phyloP scores from a whole-genome alignment of 768 basidiomycete genomes.

The Royoungia palumana region DNA sequence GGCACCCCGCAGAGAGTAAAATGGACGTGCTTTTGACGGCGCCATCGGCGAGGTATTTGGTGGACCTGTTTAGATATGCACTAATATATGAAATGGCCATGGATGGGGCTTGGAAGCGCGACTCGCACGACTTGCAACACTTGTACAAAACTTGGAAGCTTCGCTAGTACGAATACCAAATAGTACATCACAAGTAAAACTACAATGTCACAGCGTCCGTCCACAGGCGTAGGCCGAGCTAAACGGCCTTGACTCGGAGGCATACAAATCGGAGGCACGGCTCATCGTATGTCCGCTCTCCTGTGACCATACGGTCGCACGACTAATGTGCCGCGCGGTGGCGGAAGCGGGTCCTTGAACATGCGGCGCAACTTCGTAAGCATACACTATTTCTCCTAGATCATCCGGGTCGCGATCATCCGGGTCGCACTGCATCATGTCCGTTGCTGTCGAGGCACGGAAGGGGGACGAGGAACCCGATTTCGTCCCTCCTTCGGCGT shows the following conservation, averaged over 20 bases:
- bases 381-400: slow-evolving; percentile 1
- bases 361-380: slow-evolving; percentile 4
- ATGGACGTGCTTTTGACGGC: slow-evolving; percentile 38
- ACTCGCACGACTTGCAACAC: too few relatives aligned
- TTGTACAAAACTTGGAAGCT: too few relatives aligned
- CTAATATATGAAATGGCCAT: slow-evolving; percentile 27
- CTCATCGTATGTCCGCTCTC: slow-evolving; percentile 44
- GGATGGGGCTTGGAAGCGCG: too few relatives aligned
- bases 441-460: background rate
- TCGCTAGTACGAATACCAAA: too few relatives aligned
- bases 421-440: slow-evolving; percentile 3
- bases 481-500: background rate
- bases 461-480: background rate
- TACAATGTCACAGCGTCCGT: too few relatives aligned
- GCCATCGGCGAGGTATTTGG: slow-evolving; percentile 38
- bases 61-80: slow-evolving; percentile 38
- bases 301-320: slow-evolving; percentile 29
- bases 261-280: slow-evolving; percentile 5
- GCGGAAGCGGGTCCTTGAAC: too few relatives aligned
- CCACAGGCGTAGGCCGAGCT: too few relatives aligned
- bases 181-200: too few relatives aligned
- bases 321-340: background rate
- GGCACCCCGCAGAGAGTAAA: slow-evolving; percentile 8
- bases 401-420: slow-evolving; percentile 6
- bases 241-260: too few relatives aligned